Conservation (phyloP, 257 asterid species). For the Salvia miltiorrhiza region DNA sequence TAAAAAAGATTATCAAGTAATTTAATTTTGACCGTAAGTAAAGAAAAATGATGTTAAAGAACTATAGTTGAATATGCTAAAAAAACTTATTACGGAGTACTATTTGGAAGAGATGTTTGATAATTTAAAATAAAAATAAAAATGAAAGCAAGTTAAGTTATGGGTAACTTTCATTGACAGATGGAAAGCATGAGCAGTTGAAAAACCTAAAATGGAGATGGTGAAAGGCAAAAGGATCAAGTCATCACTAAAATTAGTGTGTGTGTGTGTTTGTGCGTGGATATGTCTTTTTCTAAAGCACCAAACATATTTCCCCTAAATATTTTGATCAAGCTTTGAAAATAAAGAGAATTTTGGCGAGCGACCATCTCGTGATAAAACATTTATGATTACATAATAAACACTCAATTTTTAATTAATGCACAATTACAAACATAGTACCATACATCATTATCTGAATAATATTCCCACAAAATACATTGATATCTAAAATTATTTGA, state of each 20-base stretch:
- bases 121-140: neutral
- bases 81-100: neutral
- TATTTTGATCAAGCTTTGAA: neutral
- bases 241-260: neutral
- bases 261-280: neutral
- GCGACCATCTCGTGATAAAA: too few relatives aligned
- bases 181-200: neutral
- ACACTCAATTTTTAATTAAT: too few relatives aligned
- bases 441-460: too few relatives aligned
- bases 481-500: too few relatives aligned
- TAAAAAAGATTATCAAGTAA: neutral
- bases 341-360: too few relatives aligned
- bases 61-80: neutral
- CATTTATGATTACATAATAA: too few relatives aligned
- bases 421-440: too few relatives aligned
- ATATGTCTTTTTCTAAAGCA: neutral
- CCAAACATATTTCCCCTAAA: neutral
- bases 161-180: neutral
- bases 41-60: neutral
- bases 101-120: neutral
- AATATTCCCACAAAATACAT: too few relatives aligned
- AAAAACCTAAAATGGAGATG: neutral
- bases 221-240: neutral
- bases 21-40: neutral
- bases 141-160: neutral